phyloP scores from a whole-genome alignment of 495 filamentous ascomycete genomes.

The Clavariopsis aquatica region DNA sequence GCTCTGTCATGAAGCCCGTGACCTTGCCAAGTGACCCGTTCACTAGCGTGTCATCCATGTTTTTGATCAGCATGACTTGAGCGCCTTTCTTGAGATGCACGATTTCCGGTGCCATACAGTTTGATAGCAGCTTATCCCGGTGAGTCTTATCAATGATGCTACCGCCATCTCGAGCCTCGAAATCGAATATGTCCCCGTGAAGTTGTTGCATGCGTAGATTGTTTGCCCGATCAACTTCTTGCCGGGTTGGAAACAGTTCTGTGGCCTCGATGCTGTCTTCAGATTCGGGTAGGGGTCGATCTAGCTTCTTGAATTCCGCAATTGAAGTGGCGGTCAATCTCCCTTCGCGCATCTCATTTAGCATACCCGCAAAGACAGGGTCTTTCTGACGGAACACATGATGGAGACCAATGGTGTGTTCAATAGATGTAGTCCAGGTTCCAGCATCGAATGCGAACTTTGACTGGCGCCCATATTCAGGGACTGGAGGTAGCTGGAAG shows the following conservation, averaged over 20 bases:
- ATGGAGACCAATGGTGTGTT: constrained; percentile 93
- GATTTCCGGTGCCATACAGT: constrained; percentile 84
- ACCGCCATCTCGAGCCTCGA: constrained; percentile 74
- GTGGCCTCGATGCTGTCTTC: constrained; percentile 82
- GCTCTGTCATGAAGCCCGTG: constrained; percentile 81
- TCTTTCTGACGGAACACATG: constrained; percentile 96
- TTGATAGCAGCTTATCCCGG: constrained; percentile 76
- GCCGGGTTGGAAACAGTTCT: constrained; percentile 89
- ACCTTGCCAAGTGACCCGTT: constrained; percentile 92
- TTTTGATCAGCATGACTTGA: constrained; percentile 99
- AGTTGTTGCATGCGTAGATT: constrained; percentile 68
- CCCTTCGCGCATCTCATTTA: constrained; percentile 96
- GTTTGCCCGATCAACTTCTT: constrained; percentile 89
- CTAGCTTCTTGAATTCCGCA: constrained; percentile 67
- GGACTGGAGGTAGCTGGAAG: constrained; percentile 94
- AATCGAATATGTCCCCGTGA: constrained; percentile 65
- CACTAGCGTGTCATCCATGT: constrained; percentile 89
- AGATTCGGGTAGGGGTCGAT: constrained; percentile 63
- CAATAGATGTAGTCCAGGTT: constrained; percentile 87
- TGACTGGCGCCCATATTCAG: constrained; percentile 68
- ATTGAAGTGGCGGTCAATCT: constrained; percentile 70
- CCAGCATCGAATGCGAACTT: constrained; percentile 92
- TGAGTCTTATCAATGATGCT: constrained; percentile 62
- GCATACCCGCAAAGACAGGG: constrained; percentile 89
- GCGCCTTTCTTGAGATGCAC: constrained; percentile 86